These are phyloP conservation scores for Hemileccinum impolitum DNA, from an alignment of 768 basidiomycete species.

Conservation along the genomic window DNA sequence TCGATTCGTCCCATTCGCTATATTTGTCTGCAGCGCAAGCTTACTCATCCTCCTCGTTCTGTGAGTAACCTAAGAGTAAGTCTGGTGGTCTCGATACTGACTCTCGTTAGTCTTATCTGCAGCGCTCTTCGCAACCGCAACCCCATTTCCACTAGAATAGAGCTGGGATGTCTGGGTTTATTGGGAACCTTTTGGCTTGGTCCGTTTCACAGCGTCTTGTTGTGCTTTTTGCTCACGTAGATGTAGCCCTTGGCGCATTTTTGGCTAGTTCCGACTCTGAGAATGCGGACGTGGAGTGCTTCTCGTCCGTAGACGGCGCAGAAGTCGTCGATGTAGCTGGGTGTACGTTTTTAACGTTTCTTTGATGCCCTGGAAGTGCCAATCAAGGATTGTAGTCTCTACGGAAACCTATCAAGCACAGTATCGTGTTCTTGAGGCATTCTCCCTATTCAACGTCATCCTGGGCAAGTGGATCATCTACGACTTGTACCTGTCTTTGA, in stretches of 20 bases:
- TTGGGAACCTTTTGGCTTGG: conserved; percentile 78
- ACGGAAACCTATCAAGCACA: conserved; percentile 88
- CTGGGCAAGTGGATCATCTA: conserved; percentile 46
- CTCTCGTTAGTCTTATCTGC: conserved; percentile 51
- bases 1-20: conserved; percentile 82
- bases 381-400: conserved; percentile 48
- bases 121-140: conserved; percentile 64
- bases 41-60: conserved; percentile 64
- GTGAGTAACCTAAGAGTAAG: conserved; percentile 39
- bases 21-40: conserved; percentile 74
- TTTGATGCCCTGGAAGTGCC: conserved; percentile 1
- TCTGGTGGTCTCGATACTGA: conserved; percentile 1
- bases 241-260: conserved; percentile 68
- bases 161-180: conserved; percentile 67
- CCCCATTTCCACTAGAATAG: conserved; percentile 75
- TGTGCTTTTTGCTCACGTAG: conserved; percentile 10
- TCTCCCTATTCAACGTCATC: conserved; percentile 73
- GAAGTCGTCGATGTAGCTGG: conserved; percentile 57
- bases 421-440: conserved; percentile 78
- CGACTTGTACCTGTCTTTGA: conserved; percentile 4
- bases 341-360: conserved; percentile 46
- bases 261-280: conserved; percentile 73
- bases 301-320: conserved; percentile 49
- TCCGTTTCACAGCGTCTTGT: conserved; percentile 33
- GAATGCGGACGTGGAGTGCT: conserved; percentile 81